Evolutionary conservation across 2,329 filamentous ascomycete species (phyloP).

Genomic region (Orbilia blumenaviensis): DNA sequence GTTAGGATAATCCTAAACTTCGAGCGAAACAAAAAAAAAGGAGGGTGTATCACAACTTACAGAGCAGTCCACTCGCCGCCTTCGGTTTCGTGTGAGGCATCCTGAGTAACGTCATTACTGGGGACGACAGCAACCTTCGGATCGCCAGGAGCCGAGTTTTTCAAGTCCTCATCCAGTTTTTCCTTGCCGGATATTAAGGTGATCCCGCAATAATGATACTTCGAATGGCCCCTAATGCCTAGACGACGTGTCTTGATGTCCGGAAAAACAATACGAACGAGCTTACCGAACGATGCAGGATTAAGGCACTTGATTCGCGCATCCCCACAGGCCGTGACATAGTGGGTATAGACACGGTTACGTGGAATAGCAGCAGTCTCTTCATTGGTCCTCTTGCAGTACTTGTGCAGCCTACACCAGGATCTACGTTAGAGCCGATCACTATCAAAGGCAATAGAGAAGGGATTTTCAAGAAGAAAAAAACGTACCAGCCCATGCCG

Average conservation of each 20-base stretch:
- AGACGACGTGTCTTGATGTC: slow-evolving; percentile 91
- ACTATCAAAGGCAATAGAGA: neutral
- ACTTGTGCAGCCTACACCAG: slow-evolving; percentile 57
- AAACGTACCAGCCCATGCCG: slow-evolving; percentile 82
- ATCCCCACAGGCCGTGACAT: slow-evolving; percentile 89
- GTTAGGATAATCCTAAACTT: slow-evolving; percentile 36
- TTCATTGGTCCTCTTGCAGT: slow-evolving; percentile 57
- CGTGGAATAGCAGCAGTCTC: slow-evolving; percentile 73
- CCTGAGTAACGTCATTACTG: slow-evolving; percentile 59
- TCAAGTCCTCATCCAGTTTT: slow-evolving; percentile 48
- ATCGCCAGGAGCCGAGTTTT: slow-evolving; percentile 40
- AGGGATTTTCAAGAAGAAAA: neutral
- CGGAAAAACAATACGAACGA: slow-evolving; percentile 94
- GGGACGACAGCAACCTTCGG: slow-evolving; percentile 61
- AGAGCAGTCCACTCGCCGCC: slow-evolving; percentile 55
- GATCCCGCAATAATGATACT: slow-evolving; percentile 80
- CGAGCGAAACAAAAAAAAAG: slow-evolving; percentile 48
- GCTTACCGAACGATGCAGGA: slow-evolving; percentile 95
- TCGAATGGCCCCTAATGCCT: slow-evolving; percentile 94
- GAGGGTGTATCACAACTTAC: slow-evolving; percentile 57
- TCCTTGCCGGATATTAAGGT: slow-evolving; percentile 63
- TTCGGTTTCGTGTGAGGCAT: slow-evolving; percentile 56
- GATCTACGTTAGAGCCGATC: slow-evolving; percentile 16
- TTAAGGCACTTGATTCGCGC: slow-evolving; percentile 95
- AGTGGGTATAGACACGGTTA: slow-evolving; percentile 93